phyloP scores from a whole-genome alignment of 352 stramenopile species.

The Globisporangium emineosum region DNA sequence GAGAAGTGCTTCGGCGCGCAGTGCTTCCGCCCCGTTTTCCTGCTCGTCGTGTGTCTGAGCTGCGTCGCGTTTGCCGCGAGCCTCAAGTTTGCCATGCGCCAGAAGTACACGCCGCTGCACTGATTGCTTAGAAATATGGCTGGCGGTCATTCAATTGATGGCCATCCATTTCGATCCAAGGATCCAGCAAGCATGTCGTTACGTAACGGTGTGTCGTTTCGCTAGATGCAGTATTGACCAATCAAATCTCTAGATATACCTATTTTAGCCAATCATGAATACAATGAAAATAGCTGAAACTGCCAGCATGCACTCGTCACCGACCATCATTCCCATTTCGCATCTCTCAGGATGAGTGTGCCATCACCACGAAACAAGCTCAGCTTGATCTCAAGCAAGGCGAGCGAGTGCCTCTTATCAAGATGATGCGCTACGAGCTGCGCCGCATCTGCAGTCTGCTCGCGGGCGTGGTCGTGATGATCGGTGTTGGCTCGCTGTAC shows the following conservation, averaged over 20 bases:
- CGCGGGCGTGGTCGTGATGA: constrained; percentile 61
- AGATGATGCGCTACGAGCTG: constrained; percentile 17
- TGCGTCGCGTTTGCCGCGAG: constrained; percentile 46
- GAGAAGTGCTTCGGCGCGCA: constrained; percentile 50
- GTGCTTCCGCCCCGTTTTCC: constrained; percentile 66
- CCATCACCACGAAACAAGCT: not conserved
- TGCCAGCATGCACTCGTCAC: not conserved
- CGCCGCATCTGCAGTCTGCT: constrained; percentile 43
- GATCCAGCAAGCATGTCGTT: no score
- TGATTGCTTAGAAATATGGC: not conserved
- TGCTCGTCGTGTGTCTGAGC: constrained; percentile 53
- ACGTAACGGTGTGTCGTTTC: not conserved
- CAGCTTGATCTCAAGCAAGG: not conserved
- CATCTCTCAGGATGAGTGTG: no score
- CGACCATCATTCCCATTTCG: not conserved
- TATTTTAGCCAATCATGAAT: not conserved
- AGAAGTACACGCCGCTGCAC: constrained; percentile 24
- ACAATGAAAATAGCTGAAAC: not conserved
- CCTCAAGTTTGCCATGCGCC: constrained; percentile 43
- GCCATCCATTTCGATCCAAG: no score
- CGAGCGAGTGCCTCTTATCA: not conserved
- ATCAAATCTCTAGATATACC: not conserved
- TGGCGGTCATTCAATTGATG: not conserved
- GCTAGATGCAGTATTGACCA: not conserved
- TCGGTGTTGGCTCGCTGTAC: constrained; percentile 75